Base-by-base conservation (phyloP, 495 filamentous ascomycete species). In the Delitschia confertaspora region DNA sequence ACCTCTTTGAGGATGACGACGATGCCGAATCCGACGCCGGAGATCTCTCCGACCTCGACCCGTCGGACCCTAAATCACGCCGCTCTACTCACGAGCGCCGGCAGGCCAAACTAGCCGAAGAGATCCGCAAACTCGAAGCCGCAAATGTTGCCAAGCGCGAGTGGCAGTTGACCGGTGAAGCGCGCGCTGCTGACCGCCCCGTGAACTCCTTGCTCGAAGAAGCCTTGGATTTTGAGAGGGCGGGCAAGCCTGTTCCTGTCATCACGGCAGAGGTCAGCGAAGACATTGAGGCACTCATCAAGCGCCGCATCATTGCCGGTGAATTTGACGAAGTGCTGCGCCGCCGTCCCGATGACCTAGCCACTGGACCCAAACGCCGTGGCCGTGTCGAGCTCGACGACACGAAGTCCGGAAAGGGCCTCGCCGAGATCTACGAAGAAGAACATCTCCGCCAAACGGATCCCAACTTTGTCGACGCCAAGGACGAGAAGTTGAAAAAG, bases 301-400 rank as follows among this genome's bases (percentile, higher is more conserved):
- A 96, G 61, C 79, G 86, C 22, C 84, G 93, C 19, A 95, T 98
- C 54, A 66, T 96, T 14, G 83, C 85, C 6, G 74, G 78, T 42
- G 85, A 96, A 54, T 98, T 98, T 54, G 89, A 98, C 58, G 91
- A 98, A 62, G 75, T 95, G 5, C 73, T 85, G 46, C 78, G 83
- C 24, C 76, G 93, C 11, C 81, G 88, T 9, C 91, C 93, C 13
- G 77, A 79, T 50, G 65, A 79, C 9, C 58, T 77, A 4, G 69
- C 65, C n/a, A 72, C 71, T 26, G 66, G 72, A 7, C 59, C 66
- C 18, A 64, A 64, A 37, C 73, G 79, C 18, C 70, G 85, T 50
- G 82, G 82, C 0, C 60, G 67, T 13, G 76, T 91, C 45, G 88
- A 94, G 51, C 65, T 96, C 8, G 83, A 89, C 41, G 88, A 95